Base-by-base conservation (phyloP, 1,284 basidiomycete species). In the Melampsora abietis-canadensis region DNA sequence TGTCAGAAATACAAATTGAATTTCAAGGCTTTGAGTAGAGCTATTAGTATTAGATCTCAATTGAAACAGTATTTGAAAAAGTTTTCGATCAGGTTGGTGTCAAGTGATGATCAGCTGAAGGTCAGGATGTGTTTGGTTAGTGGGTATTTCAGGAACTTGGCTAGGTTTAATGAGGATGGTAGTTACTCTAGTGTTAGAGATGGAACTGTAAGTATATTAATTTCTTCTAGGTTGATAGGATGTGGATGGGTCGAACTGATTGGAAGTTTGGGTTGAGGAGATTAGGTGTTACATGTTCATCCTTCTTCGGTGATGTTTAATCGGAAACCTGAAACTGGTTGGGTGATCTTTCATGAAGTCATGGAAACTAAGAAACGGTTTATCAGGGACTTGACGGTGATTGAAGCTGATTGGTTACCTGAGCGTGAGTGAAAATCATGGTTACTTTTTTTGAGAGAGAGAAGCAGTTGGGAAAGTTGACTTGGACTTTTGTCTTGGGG, bases 261-360 rank as follows among this genome's bases (percentile, higher is more conserved):
- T 40, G 4, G 4, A 40, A 8, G 34, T 40, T 40, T 40, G 4
- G 4, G 4, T 40, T 40, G 37, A 10, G 37, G 37, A 12, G 4
- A 12, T 40, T 40, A 95, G 92, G 84, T 88, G 21, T 83, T 98
- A 21, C 88, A 93, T 83, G 90, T 92, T 1, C 95, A 98, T 81
- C 96, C 95, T 0, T 92, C 89, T 14, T 97, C 94, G 1, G 92
- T 97, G 12, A 84, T 98, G 75, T 98, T 98, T 81, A 96, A 93
- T 2, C 85, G 96, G 48, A 92, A 91, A 78, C 91, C 95, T 1
- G 85, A 88, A 19, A 90, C 90, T 0, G 91, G 91, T 12, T 98
- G 92, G 92, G 92, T 98, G 6, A 85, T 98, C 27, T 98, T 90
- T 80, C 92, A 96, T 80, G 94, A 98, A 81, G 90, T 98, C 82